A percentile compares a stretch with the other conserved stretches of the same genome.
These are phyloP conservation scores for Cladobotryum protrusum DNA, from an alignment of 2,329 filamentous ascomycete species.

Conservation along the genomic window DNA sequence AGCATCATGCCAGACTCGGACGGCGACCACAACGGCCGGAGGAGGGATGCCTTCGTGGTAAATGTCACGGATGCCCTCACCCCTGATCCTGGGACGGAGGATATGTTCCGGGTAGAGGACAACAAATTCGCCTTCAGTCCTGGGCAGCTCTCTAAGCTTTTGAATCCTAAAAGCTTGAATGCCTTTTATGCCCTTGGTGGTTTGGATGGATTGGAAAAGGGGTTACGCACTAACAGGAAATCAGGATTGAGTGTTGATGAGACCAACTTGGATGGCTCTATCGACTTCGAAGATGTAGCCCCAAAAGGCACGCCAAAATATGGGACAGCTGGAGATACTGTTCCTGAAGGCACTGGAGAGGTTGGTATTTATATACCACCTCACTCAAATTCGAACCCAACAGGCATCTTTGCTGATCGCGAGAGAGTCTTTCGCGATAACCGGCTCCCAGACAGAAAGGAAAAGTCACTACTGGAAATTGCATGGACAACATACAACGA, in stretches of 20 bases:
- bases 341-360: neutral
- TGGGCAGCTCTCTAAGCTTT: conserved; percentile 64
- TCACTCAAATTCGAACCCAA: neutral
- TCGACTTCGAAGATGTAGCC: conserved; percentile 60
- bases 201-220: conserved; percentile 65
- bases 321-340: neutral
- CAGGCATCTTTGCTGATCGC: conserved; percentile 41
- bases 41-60: conserved; percentile 14
- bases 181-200: conserved; percentile 74
- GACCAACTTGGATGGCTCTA: conserved; percentile 51
- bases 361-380: neutral
- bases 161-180: conserved; percentile 71
- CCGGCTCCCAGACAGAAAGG: conserved; percentile 64
- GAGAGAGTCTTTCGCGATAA: conserved; percentile 68
- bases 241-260: conserved; percentile 68
- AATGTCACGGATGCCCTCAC: conserved; percentile 27
- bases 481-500: conserved; percentile 67
- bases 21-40: conserved; percentile 1
- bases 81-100: conserved; percentile 63
- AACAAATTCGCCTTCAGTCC: conserved; percentile 7
- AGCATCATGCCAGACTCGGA: neutral
- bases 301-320: neutral
- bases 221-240: conserved; percentile 58
- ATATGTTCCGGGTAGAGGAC: conserved; percentile 35
- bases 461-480: conserved; percentile 63